Evolutionary conservation across 2,329 filamentous ascomycete species (phyloP), one percentile per base, ranked within the genome.

Genomic region (Parascedosporium putredinis): DNA sequence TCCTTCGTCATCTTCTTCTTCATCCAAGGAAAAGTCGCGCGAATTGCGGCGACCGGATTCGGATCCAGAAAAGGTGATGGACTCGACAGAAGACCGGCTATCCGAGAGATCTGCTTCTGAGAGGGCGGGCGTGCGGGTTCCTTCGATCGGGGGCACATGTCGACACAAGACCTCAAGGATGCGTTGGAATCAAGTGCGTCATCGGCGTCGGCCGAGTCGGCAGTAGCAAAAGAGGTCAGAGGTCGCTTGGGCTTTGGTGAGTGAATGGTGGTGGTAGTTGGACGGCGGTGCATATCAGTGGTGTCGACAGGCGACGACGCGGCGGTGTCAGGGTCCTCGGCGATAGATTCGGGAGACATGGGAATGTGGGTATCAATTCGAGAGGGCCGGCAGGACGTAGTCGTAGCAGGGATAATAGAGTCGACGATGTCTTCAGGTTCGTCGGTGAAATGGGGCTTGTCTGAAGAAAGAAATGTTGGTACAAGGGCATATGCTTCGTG

Each of bases 381-480:
- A 31, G 47, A 42, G 36, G 29, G n/a, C 12, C 25, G 33, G n/a
- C 23, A 49, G 43, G 23, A 42, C 23, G 10, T 16, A 31, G 38
- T 18, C n/a, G 4, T n/a, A n/a, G n/a, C n/a, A n/a, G n/a, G n/a
- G n/a, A n/a, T n/a, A n/a, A n/a, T 2, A 42, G 38, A 10, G 38
- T 10, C 20, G 38, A 12, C 38, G 38, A 51, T 51, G 29, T 43
- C 33, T 38, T 51, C 49, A 27, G 49, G 49, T 27, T 51, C 49
- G 10, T 31, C 25, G 29, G 49, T 51, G 34, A 51, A 51, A 23
- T 47, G 27, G 25, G 24, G 25, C 20, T 43, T 33, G 36, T 46
- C 49, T 40, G 36, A 40, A 42, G 10, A 47, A 42, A 51, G 49
- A 38, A 51, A 49, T 42, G 47, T 42, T 49, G 47, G 23, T 49